phyloP scores from a whole-genome alignment of 805 yeast species.

The Naumovozyma dairenensis region DNA sequence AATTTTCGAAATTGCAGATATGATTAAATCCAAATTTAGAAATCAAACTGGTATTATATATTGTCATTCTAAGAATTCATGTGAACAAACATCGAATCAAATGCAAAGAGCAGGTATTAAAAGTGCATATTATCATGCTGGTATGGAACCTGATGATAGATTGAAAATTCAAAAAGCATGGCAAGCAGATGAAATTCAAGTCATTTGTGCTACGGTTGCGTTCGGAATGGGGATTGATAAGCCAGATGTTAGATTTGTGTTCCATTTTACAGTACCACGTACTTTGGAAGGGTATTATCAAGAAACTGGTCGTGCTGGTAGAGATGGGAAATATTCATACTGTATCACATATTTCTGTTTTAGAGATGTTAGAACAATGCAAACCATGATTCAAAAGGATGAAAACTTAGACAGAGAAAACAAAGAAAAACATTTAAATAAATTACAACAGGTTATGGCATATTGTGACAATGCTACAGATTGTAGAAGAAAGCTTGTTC shows the following conservation, averaged over 20 bases:
- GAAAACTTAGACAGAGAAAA: constrained; percentile 52
- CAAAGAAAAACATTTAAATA: constrained; percentile 68
- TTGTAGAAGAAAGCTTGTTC: constrained; percentile 81
- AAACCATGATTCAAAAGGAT: constrained; percentile 70
- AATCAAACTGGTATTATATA: constrained; percentile 81
- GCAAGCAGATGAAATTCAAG: constrained; percentile 65
- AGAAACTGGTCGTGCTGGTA: constrained; percentile 97
- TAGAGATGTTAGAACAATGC: constrained; percentile 69
- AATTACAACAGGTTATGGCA: constrained; percentile 75
- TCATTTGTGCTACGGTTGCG: constrained; percentile 95
- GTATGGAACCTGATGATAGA: constrained; percentile 74
- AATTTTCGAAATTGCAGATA: constrained; percentile 49
- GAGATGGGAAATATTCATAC: constrained; percentile 79
- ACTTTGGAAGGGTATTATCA: constrained; percentile 95
- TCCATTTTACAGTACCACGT: constrained; percentile 81
- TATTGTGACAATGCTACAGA: constrained; percentile 89
- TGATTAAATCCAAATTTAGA: constrained; percentile 41
- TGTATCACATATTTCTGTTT: constrained; percentile 78
- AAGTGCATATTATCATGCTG: constrained; percentile 85
- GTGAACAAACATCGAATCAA: constrained; percentile 71
- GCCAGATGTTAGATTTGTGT: constrained; percentile 88
- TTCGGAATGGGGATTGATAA: constrained; percentile 99
- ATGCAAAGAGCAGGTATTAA: constrained; percentile 51
- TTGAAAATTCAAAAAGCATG: constrained; percentile 61
- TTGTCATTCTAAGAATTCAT: constrained; percentile 81